Base-by-base conservation (phyloP, 495 filamentous ascomycete species). In the Talaromyces liani region DNA sequence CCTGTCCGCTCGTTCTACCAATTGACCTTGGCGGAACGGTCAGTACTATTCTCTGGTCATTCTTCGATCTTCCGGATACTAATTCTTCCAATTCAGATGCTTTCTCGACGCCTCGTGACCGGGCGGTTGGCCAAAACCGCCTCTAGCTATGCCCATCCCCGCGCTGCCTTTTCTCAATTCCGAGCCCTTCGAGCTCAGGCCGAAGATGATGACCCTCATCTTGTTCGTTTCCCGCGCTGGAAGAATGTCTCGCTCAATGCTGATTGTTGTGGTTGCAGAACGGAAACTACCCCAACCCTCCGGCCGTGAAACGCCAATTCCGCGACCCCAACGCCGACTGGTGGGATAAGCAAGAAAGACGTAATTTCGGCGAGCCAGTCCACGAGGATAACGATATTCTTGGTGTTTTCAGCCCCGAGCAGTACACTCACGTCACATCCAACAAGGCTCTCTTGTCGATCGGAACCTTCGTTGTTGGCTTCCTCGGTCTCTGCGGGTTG, bases 331-430 rank as follows among this genome's bases (percentile, higher is more conserved):
- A 98, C 71, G 93, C 77, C 68, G 89, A 91, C 72, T 98, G 92
- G 91, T 98, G 93, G 93, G 93, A 98, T 75, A 89, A 91, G 80
- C 93, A 98, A 72, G 93, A 97, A 73, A 89, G 93, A 68, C 87
- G 93, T 63, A 97, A 98, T 80, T 99, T 87, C 68, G 92, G 92
- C 69, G 95, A 99, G 76, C 89, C 92, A 4, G 85, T 96, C 29
- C 93, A 99, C 74, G 95, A 99, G 77, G 95, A 99, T 75, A 88
- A 98, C 71, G 95, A 99, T 73, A 86, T 97, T 61, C 82, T 98
- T 22, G 93, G 93, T 70, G 87, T 96, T 62, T 93, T 99, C 78
- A 88, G 89, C 58, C 85, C 90, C 2, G 86, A 97, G 70, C 89
- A 93, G 67, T 98, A 99, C 77, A 93, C 85, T 25, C 93, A 94